phyloP scores from a whole-genome alignment of 257 asterid genomes.

The Fraxinus cuspidata region DNA sequence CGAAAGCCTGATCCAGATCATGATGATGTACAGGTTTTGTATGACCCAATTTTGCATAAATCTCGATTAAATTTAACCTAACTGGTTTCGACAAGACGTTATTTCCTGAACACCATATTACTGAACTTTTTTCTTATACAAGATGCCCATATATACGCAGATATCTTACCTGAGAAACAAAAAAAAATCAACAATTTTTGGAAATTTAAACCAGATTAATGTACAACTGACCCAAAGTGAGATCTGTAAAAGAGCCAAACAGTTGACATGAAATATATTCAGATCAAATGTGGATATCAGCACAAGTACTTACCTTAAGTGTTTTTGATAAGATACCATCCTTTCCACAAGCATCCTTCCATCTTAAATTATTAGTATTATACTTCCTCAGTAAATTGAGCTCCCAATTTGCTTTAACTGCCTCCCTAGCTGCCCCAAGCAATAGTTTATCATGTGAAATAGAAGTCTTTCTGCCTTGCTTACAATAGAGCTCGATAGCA shows the following conservation, averaged over 20 bases:
- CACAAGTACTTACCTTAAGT: slow-evolving; percentile 57
- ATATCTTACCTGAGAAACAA: not conserved
- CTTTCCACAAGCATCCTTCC: slow-evolving; percentile 93
- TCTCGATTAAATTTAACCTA: not conserved
- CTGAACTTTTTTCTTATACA: not conserved
- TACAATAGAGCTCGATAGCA: slow-evolving; percentile 88
- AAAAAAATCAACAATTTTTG: not conserved
- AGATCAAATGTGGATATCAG: not conserved
- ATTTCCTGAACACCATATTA: not conserved
- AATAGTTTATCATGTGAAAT: slow-evolving; percentile 92
- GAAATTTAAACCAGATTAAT: not conserved
- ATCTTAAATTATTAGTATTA: slow-evolving; percentile 65
- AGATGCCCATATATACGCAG: not conserved
- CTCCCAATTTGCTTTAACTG: slow-evolving; percentile 97
- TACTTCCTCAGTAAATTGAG: slow-evolving; percentile 75
- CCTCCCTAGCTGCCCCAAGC: slow-evolving; percentile 97
- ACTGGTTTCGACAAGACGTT: not conserved
- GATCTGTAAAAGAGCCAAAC: not conserved
- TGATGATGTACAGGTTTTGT: not conserved
- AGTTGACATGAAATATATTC: not conserved
- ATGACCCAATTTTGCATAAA: not conserved
- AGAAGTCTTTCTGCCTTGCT: slow-evolving; percentile 80
- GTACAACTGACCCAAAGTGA: not conserved
- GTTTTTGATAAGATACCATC: slow-evolving; percentile 84
- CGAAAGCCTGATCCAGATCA: not conserved